These are phyloP conservation scores for Boletus speciosus DNA, from an alignment of 768 basidiomycete genomes.

Conservation along the genomic window DNA sequence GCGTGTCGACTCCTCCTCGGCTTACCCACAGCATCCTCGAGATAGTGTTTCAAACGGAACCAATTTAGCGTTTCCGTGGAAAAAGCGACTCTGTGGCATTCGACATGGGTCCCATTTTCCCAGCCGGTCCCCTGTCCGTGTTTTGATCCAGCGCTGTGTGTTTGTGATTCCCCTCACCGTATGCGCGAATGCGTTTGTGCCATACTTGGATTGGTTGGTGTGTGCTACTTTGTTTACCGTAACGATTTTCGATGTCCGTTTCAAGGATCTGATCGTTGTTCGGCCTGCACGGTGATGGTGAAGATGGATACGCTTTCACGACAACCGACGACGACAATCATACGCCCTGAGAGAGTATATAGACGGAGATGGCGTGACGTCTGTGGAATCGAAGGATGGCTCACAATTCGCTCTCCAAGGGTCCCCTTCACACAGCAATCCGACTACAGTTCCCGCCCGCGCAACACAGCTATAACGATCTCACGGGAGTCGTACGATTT, in stretches of 20 bases:
- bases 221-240: neutral
- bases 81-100: neutral
- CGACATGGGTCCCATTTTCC: neutral
- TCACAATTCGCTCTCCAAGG: neutral
- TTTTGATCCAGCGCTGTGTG: neutral
- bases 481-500: neutral
- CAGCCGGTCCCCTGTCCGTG: neutral
- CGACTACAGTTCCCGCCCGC: neutral
- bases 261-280: neutral
- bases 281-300: neutral
- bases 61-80: neutral
- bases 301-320: conserved; percentile 11
- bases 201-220: neutral
- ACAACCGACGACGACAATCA: conserved; percentile 3
- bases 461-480: neutral
- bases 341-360: neutral
- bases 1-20: conserved; percentile 11
- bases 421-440: conserved; percentile 3
- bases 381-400: neutral
- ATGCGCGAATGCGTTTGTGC: neutral
- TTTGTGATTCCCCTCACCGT: neutral
- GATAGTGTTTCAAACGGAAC: neutral
- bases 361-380: neutral
- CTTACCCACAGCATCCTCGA: conserved; percentile 6
- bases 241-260: neutral